Evolutionary conservation across 495 filamentous ascomycete genomes (phyloP), one percentile per base, ranked within the genome.

Genomic region (Penicillium diatomitis): DNA sequence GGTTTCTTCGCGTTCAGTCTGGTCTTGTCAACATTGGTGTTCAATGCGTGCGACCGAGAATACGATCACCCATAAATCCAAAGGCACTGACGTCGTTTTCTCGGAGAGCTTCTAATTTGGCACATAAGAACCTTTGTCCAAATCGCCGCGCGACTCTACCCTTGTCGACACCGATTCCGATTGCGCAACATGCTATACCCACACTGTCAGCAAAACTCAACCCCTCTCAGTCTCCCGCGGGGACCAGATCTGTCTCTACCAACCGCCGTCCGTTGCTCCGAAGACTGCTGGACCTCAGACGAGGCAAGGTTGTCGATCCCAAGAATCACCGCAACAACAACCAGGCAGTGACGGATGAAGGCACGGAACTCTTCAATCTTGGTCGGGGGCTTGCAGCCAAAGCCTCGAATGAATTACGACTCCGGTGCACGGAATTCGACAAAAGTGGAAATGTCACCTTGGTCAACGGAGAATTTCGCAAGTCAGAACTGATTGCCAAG

Each of bases 351-450:
- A 55, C 67, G 32, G 65, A 69, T 41, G 71, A 75, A 39, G 61
- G 62, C 5, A 60, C 60, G 38, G 65, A 64, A 8, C 57, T 61
- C 3, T 69, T 72, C 51, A 73, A 69, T 41, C 67, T 81, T 45
- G 80, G 80, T 44, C 75, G 87, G 33, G 74, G 74, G 27, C 65
- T 89, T 44, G 74, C 79, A 20, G 76, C 79, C 5, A 91, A 87
- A 65, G 80, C 86, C 2, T 79, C 83, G 6, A 84, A 90, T 51
- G 89, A 95, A 64, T 75, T 87, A 34, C 80, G 84, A 52, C 67
- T 98, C 55, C 77, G 92, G 48, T 98, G 92, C 60, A 98, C 92
- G 1, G 92, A 98, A 66, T 87, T 97, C 55, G 90, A 96, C 56
- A 83, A 84, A 55, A 85, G 87, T 58, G 92, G 92, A n/a, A 83